A percentile compares a stretch with the other conserved stretches of the same genome.
Evolutionary conservation across 345 rosid genomes (phyloP).

Genomic region (Anacardium occidentale): DNA sequence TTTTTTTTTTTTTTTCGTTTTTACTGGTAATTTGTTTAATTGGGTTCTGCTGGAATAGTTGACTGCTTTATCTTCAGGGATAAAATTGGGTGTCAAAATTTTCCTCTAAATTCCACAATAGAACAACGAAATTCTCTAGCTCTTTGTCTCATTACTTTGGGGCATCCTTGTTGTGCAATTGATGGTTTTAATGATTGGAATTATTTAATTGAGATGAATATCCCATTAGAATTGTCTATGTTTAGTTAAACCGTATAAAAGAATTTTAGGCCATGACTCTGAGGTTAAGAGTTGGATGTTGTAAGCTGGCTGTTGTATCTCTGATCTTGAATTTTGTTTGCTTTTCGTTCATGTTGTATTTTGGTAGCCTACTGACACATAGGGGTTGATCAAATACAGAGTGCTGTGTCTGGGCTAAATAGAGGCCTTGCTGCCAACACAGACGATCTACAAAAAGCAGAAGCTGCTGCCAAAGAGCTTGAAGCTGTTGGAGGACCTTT

Average conservation of each 20-base stretch:
- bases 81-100: not conserved
- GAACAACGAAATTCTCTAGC: not conserved
- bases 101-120: not conserved
- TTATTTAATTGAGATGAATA: not conserved
- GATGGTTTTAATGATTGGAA: not conserved
- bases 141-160: not conserved
- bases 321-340: not conserved
- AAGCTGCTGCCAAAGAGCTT: conserved; percentile 69
- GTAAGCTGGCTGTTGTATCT: not conserved
- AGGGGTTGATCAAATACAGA: conserved; percentile 40
- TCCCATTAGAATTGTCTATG: not conserved
- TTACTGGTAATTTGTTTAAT: not conserved
- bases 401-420: conserved; percentile 76
- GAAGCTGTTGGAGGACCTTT: conserved; percentile 70
- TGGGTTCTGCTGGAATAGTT: not conserved
- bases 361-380: not conserved
- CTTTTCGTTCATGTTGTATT: not conserved
- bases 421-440: conserved; percentile 78
- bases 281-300: not conserved
- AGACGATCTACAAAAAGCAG: conserved; percentile 66
- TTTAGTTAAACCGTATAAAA: not conserved
- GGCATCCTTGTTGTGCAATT: not conserved
- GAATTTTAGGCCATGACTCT: not conserved
- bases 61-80: not conserved
- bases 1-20: not conserved